Evolutionary conservation across 2,329 filamentous ascomycete genomes (phyloP), one percentile per base, ranked within the genome.

Genomic region (Hyphodiscus sp.): DNA sequence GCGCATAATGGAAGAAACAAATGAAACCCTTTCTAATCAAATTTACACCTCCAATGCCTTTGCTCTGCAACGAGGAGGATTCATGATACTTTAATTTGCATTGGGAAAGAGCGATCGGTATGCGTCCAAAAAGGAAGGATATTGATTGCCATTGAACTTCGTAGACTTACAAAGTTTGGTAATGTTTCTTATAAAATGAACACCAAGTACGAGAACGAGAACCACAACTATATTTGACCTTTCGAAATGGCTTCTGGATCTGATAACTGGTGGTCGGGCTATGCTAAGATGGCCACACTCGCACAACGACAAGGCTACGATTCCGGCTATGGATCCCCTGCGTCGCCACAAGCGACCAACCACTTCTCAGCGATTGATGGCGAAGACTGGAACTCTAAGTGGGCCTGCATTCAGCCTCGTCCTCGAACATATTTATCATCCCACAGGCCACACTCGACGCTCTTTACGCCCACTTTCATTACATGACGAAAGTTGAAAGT

Each of bases 1-100:
- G 56, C 56, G 59, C 50, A 51, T 61, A 63, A 61, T 63, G 54
- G 52, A 60, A 56, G 23, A 51, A 41, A 49, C 41, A 20, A 30
- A 29, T 20, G 23, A 26, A 26, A 26, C n/a, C n/a, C n/a, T n/a
- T n/a, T n/a, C n/a, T n/a, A n/a, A n/a, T n/a, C n/a, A n/a, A n/a
- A n/a, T n/a, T n/a, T n/a, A n/a, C n/a, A n/a, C n/a, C n/a, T n/a
- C n/a, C n/a, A n/a, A n/a, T n/a, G n/a, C n/a, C n/a, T n/a, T n/a
- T 26, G 23, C 23, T 26, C 23, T 26, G 8, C 23, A 3, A 26
- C 23, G 23, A 26, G 3, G 23, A 26, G 23, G 23, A 26, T 26
- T 3, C 23, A 26, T 26, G 23, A 26, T 26, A 30, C 6, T 48
- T n/a, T 3, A 8, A 8, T 8, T 26, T 26, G 47, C 4, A 30